A percentile compares a stretch with the other conserved stretches of the same genome.
Evolutionary conservation across 2,329 filamentous ascomycete species (phyloP).

Genomic region (Neonectria punicea): DNA sequence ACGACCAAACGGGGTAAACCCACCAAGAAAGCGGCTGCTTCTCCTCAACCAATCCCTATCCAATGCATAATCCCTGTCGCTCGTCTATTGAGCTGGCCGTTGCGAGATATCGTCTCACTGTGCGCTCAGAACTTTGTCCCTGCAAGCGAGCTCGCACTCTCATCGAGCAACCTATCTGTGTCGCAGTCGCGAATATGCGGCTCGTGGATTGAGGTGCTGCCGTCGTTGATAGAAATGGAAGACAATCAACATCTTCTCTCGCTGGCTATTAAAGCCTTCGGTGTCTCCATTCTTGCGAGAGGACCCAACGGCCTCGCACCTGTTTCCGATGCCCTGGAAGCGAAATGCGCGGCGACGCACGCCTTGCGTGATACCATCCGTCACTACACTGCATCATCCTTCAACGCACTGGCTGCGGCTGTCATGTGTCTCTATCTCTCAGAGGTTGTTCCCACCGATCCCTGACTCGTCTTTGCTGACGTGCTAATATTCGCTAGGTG

Average conservation of each 20-base stretch:
- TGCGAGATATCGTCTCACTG: slow-evolving; percentile 39
- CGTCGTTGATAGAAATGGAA: slow-evolving; percentile 39
- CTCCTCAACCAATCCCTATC: neutral
- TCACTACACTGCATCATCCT: neutral
- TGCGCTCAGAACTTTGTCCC: slow-evolving; percentile 38
- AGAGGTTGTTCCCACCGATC: neutral
- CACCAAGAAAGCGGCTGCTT: neutral
- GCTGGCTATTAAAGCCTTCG: slow-evolving; percentile 48
- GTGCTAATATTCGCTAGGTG: slow-evolving; percentile 20
- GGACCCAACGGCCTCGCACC: slow-evolving; percentile 32
- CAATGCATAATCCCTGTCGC: neutral
- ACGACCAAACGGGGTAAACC: neutral
- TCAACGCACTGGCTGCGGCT: slow-evolving; percentile 16
- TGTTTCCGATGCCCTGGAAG: slow-evolving; percentile 40
- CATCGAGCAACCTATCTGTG: neutral
- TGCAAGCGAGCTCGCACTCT: slow-evolving; percentile 2
- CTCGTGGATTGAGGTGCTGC: slow-evolving; percentile 53
- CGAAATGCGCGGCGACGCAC: slow-evolving; percentile 45
- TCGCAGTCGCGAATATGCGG: slow-evolving; percentile 53
- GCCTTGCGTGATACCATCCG: slow-evolving; percentile 37
- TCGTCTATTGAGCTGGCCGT: slow-evolving; percentile 31
- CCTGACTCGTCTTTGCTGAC: neutral
- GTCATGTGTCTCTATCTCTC: slow-evolving; percentile 26
- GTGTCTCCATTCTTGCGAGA: slow-evolving; percentile 42
- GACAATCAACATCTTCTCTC: slow-evolving; percentile 37